Evolutionary conservation across 805 yeast genomes (phyloP).

Genomic region (Cyberlindnera mrakii): DNA sequence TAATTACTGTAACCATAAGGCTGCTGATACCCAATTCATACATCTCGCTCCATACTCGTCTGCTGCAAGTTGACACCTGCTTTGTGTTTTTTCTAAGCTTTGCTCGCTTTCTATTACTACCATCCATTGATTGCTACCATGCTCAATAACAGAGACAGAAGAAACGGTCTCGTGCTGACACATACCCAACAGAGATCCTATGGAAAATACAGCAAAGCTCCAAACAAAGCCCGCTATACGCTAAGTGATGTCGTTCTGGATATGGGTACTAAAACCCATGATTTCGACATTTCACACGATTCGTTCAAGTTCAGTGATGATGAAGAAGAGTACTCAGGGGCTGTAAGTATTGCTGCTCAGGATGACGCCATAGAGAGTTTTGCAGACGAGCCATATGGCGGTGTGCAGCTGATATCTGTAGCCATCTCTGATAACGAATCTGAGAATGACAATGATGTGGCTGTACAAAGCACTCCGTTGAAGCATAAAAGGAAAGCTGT

Average conservation of each 20-base stretch:
- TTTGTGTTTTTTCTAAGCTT: too few species aligned
- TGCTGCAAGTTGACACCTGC: neutral
- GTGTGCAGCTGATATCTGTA: slow-evolving; percentile 15
- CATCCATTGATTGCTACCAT: slow-evolving; percentile 2
- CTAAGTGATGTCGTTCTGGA: slow-evolving; percentile 20
- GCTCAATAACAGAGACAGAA: slow-evolving; percentile 20
- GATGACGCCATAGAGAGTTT: slow-evolving; percentile 11
- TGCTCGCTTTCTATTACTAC: neutral
- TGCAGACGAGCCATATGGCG: slow-evolving; percentile 17
- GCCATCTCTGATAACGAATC: slow-evolving; percentile 23
- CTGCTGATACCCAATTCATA: too few species aligned
- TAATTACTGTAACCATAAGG: too few species aligned
- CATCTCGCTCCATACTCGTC: too few species aligned
- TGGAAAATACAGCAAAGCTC: slow-evolving; percentile 20
- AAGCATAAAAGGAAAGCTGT: slow-evolving; percentile 10
- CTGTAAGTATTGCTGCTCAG: neutral
- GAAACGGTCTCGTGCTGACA: slow-evolving; percentile 22
- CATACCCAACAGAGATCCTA: slow-evolving; percentile 12
- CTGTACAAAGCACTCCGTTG: slow-evolving; percentile 4
- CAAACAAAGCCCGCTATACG: slow-evolving; percentile 18
- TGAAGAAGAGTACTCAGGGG: slow-evolving; percentile 1
- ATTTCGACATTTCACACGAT: slow-evolving; percentile 22
- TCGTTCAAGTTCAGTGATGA: slow-evolving; percentile 21
- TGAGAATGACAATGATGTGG: neutral
- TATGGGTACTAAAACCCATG: slow-evolving; percentile 4